A percentile compares a stretch with the other conserved stretches of the same genome.
Conservation (phyloP, 805 yeast genomes). For the Yarrowia keelungensis region DNA sequence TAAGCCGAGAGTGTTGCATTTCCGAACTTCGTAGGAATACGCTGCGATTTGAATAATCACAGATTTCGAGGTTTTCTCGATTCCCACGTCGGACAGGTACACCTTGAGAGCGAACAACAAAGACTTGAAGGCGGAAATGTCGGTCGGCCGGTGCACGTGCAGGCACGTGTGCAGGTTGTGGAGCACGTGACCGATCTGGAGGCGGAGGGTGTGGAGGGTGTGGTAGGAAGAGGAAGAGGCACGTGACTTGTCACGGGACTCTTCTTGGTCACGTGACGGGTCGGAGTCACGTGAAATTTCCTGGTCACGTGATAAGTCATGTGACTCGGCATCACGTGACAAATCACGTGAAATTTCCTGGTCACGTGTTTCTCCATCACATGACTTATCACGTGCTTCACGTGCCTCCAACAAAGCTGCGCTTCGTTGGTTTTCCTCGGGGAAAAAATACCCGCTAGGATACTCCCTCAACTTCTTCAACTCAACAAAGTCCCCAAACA, state of each 20-base stretch:
- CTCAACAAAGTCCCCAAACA: conserved; percentile 40
- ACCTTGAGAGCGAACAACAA: conserved; percentile 69
- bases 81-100: conserved; percentile 84
- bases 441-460: conserved; percentile 67
- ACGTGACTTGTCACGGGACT: too few species aligned
- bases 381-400: not conserved
- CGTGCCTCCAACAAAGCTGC: not conserved
- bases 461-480: conserved; percentile 65
- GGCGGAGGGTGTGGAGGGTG: conserved; percentile 66
- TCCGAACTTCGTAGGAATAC: conserved; percentile 61
- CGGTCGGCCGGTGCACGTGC: conserved; percentile 61
- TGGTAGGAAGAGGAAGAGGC: conserved; percentile 55
- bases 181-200: conserved; percentile 65
- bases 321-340: too few species aligned
- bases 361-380: not conserved
- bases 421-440: not conserved
- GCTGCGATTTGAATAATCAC: conserved; percentile 63
- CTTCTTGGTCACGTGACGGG: conserved; percentile 42
- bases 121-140: conserved; percentile 66
- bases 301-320: too few species aligned
- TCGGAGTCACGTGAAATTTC: too few species aligned
- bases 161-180: conserved; percentile 64
- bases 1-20: conserved; percentile 68
- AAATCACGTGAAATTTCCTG: conserved; percentile 53
- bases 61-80: conserved; percentile 65